phyloP scores from a whole-genome alignment of 768 basidiomycete genomes.

The Daedaleopsis sinensis region DNA sequence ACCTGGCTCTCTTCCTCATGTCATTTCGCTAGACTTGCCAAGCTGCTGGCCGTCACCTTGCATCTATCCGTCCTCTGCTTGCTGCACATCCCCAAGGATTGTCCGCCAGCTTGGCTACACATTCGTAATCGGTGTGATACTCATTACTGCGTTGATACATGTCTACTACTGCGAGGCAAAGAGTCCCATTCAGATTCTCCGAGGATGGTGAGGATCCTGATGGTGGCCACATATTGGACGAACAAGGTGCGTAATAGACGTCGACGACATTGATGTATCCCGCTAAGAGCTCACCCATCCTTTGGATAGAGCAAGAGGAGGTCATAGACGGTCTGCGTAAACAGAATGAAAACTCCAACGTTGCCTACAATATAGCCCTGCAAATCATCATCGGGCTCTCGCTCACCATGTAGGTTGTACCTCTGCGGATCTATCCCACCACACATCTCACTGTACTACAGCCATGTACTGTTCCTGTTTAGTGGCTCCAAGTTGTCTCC shows the following conservation, averaged over 20 bases:
- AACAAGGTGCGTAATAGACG: conserved; percentile 27
- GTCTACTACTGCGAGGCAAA: conserved; percentile 20
- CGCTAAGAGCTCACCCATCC: neutral
- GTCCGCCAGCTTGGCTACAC: too few relatives aligned
- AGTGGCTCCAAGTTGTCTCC: conserved; percentile 23
- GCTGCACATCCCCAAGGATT: neutral
- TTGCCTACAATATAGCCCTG: conserved; percentile 18
- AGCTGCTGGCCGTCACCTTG: neutral
- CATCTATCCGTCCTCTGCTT: neutral
- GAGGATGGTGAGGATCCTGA: conserved; percentile 22
- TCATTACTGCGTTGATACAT: neutral
- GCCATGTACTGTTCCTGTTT: conserved; percentile 25
- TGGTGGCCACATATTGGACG: conserved; percentile 26
- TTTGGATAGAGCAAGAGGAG: conserved; percentile 29
- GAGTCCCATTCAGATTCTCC: conserved; percentile 26
- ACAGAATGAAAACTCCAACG: conserved; percentile 18
- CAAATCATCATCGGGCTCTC: conserved; percentile 25
- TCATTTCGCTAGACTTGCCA: neutral
- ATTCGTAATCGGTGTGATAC: neutral
- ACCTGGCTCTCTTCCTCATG: neutral
- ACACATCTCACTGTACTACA: neutral
- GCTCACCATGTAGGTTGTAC: conserved; percentile 22
- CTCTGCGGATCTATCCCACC: neutral
- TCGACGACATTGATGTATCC: neutral
- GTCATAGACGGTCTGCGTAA: conserved; percentile 27